Base-by-base conservation (phyloP, 2,329 filamentous ascomycete genomes). In the Cyphellophora europaea region DNA sequence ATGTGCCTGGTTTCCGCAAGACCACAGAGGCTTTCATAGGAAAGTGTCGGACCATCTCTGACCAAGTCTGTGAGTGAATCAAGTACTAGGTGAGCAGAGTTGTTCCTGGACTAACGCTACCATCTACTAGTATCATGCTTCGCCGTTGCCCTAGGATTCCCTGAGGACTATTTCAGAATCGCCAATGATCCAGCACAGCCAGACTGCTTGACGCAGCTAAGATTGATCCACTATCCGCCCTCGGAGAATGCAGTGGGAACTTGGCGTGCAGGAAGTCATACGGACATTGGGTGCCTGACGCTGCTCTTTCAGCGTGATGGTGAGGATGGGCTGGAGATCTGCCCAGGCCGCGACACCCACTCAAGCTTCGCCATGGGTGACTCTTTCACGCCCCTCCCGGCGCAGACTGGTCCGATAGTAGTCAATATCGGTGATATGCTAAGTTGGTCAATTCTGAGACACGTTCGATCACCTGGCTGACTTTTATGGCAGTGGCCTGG, bases 381-480 rank as follows among this genome's bases (percentile, higher is more conserved):
- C 21, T 8, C 8, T n/a, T 25, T 25, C 21, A 25, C 21, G 8
- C 21, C 21, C 8, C 21, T 25, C n/a, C 21, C 21, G 5, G 56
- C 38, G 28, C 40, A 23, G 19, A 59, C 60, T 0, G 71, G 66
- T 1, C 67, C 68, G 41, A 73, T 77, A 36, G 69, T 81, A 6
- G 79, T 75, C 54, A 79, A 79, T 46, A 75, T 79, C 41, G 77
- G 77, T 3, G 76, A 81, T 49, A 57, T 80, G 36, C 60, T 81
- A 11, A 69, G 63, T 27, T 79, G 76, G 74, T n/a, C n/a, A n/a
- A n/a, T n/a, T n/a, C n/a, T n/a, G n/a, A n/a, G n/a, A n/a, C n/a
- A n/a, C n/a, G n/a, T n/a, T 25, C 21, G 21, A n/a, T n/a, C n/a
- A n/a, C n/a, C n/a, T n/a, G n/a, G n/a, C n/a, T n/a, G n/a, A n/a